A percentile compares a stretch with the other conserved stretches of the same genome.
These are phyloP conservation scores for Penicillium arizonense DNA, from an alignment of 495 filamentous ascomycete species.

Conservation along the genomic window DNA sequence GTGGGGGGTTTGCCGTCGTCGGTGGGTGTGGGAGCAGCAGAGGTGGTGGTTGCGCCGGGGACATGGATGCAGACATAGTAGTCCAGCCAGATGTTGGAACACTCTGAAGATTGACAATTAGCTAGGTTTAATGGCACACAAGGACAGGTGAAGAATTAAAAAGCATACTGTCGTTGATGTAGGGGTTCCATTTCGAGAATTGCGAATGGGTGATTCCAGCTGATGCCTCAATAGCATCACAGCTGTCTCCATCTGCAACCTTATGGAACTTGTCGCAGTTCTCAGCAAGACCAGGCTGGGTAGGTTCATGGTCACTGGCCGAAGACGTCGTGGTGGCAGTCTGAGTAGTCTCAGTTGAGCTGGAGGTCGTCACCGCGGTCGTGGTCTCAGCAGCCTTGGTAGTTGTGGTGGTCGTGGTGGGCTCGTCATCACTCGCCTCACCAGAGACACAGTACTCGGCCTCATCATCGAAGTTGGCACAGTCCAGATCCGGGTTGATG, in stretches of 20 bases:
- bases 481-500: conserved; percentile 15
- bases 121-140: not conserved
- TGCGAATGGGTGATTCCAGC: conserved; percentile 27
- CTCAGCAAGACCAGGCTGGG: conserved; percentile 28
- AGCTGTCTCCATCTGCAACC: conserved; percentile 27
- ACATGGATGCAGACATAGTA: conserved; percentile 22
- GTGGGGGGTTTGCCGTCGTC: conserved; percentile 13
- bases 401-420: conserved; percentile 6
- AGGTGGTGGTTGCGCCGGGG: conserved; percentile 9
- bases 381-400: conserved; percentile 9
- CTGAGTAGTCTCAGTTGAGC: conserved; percentile 5
- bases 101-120: not conserved
- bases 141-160: not conserved
- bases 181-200: conserved; percentile 30
- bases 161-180: conserved; percentile 4
- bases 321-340: conserved; percentile 9
- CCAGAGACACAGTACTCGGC: conserved; percentile 16
- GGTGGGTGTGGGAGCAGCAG: conserved; percentile 2
- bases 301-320: conserved; percentile 13
- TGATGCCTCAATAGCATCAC: conserved; percentile 22
- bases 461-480: conserved; percentile 10
- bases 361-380: not conserved
- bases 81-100: conserved; percentile 14
- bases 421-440: conserved; percentile 3
- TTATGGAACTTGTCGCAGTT: conserved; percentile 35